Evolutionary conservation across 139 green algal species (phyloP), one percentile per base, ranked within the genome.

Genomic region (Chlamydomonas eustigma): DNA sequence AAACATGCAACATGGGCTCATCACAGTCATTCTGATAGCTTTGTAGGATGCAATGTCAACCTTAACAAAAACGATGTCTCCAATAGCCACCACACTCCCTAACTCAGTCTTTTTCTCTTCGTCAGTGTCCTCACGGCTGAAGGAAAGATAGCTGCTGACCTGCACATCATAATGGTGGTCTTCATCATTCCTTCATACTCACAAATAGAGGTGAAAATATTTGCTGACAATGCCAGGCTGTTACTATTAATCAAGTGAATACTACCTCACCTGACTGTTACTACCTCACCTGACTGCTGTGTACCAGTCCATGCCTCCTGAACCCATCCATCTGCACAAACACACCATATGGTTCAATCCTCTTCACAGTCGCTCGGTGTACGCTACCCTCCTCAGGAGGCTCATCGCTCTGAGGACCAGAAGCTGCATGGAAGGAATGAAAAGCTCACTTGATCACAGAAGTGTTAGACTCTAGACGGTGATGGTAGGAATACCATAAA

Each of bases 281-380:
- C 63, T 35, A 22, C 31, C 66, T 25, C 51, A 92, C 85, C 87
- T 92, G 81, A 64, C 71, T 86, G 4, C 79, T 71, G 70, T 90
- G 84, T 66, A 94, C 87, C 35, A 94, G 82, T 1, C 87, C 87
- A 65, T 89, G 79, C 65, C 78, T 85, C 18, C 86, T 73, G 84
- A 76, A 91, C 0, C 89, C 89, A 24, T 85, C 78, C 66, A 94
- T 52, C 22, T 83, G 51, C 44, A 94, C 88, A 67, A 94, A 94
- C 50, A 93, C 78, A 32, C 90, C 90, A 79, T 90, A 92, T 37
- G 90, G 74, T 70, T 90, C 85, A 34, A 94, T 88, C 63, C 80
- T 79, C 67, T 83, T 83, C 25, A 93, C 83, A 22, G 38, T 84
- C 3, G 44, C 87, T 1, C 73, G 72, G 64, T 88, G 85, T 30